phyloP scores from a whole-genome alignment of 257 asterid genomes.

The Anisodus acutangulus region DNA sequence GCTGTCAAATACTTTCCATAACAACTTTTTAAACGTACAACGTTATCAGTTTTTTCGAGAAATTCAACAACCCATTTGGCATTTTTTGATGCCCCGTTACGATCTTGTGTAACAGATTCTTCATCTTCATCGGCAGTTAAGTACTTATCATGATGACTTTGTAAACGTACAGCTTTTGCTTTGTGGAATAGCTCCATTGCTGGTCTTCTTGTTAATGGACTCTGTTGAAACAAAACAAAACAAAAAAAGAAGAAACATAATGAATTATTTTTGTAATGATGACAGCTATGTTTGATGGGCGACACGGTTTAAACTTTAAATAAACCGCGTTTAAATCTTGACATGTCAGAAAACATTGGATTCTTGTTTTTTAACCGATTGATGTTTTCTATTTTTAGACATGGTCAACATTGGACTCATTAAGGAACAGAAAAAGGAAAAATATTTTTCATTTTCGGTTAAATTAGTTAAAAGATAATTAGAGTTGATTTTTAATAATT shows the following conservation, averaged over 20 bases:
- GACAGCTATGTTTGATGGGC: not conserved
- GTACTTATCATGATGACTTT: conserved; percentile 42
- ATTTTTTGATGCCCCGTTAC: conserved; percentile 41
- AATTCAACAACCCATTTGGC: conserved; percentile 52
- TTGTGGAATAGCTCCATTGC: conserved; percentile 50
- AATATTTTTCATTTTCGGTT: not conserved
- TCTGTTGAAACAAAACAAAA: conserved; percentile 9
- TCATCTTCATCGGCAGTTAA: conserved; percentile 53
- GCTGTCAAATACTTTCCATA: conserved; percentile 49
- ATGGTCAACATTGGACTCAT: not conserved
- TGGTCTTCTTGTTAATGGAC: conserved; percentile 20
- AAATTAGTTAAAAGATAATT: not conserved
- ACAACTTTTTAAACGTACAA: conserved; percentile 52
- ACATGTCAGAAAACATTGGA: not conserved
- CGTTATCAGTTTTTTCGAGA: conserved; percentile 34
- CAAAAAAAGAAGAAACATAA: too few relatives aligned
- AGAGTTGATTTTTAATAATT: not conserved
- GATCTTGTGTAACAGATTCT: conserved; percentile 47
- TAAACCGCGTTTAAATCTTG: not conserved
- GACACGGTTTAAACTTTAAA: conserved; percentile 32
- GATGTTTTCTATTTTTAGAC: not conserved
- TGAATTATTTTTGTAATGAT: not conserved
- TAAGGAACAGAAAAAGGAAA: not conserved
- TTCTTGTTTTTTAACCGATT: not conserved
- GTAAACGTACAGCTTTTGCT: conserved; percentile 49